Conservation (phyloP, 371 early-diverging fungal species). For the Smittium mucronatum region DNA sequence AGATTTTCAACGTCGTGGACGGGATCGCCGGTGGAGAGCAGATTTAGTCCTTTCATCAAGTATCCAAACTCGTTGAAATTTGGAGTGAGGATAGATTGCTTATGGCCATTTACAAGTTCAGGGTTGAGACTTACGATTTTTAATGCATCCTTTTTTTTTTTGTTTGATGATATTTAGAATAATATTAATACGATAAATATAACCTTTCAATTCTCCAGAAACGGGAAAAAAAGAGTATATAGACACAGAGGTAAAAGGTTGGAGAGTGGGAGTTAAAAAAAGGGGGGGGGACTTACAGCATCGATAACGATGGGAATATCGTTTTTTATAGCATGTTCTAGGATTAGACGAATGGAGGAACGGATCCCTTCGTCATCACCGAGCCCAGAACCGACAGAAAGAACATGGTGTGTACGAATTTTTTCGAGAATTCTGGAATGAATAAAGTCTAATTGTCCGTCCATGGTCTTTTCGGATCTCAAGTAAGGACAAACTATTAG, state of each 20-base stretch:
- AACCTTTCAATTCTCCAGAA: too few relatives aligned
- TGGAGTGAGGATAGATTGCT: constrained; percentile 74
- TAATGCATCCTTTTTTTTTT: constrained; percentile 49
- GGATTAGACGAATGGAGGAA: constrained; percentile 41
- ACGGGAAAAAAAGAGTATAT: too few relatives aligned
- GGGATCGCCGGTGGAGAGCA: constrained; percentile 10
- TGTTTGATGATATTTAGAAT: too few relatives aligned
- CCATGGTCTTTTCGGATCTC: constrained; percentile 11
- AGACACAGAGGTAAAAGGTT: too few relatives aligned
- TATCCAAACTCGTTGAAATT: constrained; percentile 77
- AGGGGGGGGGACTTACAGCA: constrained; percentile 66
- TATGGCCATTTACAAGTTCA: constrained; percentile 52
- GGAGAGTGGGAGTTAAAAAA: too few relatives aligned
- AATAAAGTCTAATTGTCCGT: constrained; percentile 16
- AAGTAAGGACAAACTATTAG: constrained; percentile 53
- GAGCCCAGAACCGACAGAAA: constrained; percentile 87
- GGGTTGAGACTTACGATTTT: constrained; percentile 60
- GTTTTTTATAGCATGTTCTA: constrained; percentile 44
- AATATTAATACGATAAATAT: too few relatives aligned
- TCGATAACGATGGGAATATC: constrained; percentile 75
- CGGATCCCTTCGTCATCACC: constrained; percentile 60
- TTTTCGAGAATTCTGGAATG: constrained; percentile 36
- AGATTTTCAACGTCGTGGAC: constrained; percentile 29
- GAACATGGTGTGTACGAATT: constrained; percentile 62
- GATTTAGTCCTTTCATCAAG: constrained; percentile 57